Base-by-base conservation (phyloP, 2,329 filamentous ascomycete genomes). In the Sclerotinia borealis region DNA sequence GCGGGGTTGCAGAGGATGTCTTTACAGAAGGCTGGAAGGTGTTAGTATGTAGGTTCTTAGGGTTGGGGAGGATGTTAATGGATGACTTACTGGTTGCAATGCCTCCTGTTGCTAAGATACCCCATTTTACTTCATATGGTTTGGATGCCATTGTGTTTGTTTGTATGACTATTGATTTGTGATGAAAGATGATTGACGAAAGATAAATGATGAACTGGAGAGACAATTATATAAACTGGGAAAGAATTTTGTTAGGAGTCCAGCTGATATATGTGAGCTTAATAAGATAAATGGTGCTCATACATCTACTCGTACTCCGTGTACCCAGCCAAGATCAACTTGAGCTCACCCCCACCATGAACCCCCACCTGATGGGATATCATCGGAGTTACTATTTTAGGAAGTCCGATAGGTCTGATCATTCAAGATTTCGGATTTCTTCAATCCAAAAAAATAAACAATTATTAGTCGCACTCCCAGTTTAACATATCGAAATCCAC, bases 1-100 rank as follows among this genome's bases (percentile, higher is more conserved):
- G 78, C 76, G 25, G 87, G 84, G 72, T 88, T 84, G 63, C 81
- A 78, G 63, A 87, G 81, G 52, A 91, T 79, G 70, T 90, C 88
- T 72, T 82, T 83, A 52, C 84, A 80, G 75, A 88, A 85, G 27
- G 73, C 82, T 81, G 61, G 27, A 61, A 15, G 34, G 36, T 36
- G 59, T 62, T 62, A 63, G 45, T 15, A 59, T 41, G 19, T 60
- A 43, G 65, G 51, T 47, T 56, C 13, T 36, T 25, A 19, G 22
- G 31, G 39, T 34, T 68, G 64, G 55, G 25, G 13, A 3, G 6
- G 11, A 6, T n/a, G n/a, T n/a, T n/a, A 25, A 11, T 4, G 8
- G 15, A 6, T 15, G 51, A 27, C 34, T 29, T 68, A 74, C 74
- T 71, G 55, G 72, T 69, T 48, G 75, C 75, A 25, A 76, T 76